Evolutionary conservation across 179 eudicot species (phyloP).

Genomic region (Beta macrorhiza): DNA sequence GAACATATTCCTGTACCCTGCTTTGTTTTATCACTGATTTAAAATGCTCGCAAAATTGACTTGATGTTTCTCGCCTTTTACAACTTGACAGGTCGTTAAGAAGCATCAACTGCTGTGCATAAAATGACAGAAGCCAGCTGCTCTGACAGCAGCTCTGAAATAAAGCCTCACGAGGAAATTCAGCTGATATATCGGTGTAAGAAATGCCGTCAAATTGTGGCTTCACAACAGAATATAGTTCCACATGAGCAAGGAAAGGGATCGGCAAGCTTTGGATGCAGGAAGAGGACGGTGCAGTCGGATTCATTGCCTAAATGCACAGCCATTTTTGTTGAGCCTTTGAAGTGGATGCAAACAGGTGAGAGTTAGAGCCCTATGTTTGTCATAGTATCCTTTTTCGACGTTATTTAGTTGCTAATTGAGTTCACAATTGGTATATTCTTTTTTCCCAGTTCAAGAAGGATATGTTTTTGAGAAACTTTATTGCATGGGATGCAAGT

Average conservation of each 20-base stretch:
- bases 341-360: conserved; percentile 95
- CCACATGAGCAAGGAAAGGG: conserved; percentile 67
- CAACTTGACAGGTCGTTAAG: conserved; percentile 13
- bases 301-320: conserved; percentile 50
- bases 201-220: conserved; percentile 84
- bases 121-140: conserved; percentile 26
- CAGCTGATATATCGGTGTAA: conserved; percentile 67
- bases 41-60: not conserved
- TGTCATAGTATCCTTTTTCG: not conserved
- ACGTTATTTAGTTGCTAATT: not conserved
- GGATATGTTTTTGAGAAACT: conserved; percentile 71
- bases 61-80: not conserved
- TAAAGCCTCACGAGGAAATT: conserved; percentile 36
- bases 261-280: conserved; percentile 56
- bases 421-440: not conserved
- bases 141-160: not conserved
- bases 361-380: not conserved
- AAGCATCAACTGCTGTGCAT: not conserved
- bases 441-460: conserved; percentile 57
- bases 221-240: conserved; percentile 66
- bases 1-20: not conserved
- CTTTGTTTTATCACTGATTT: not conserved
- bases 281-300: conserved; percentile 40
- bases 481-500: conserved; percentile 77
- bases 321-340: conserved; percentile 84